Evolutionary conservation across 2,329 filamentous ascomycete species (phyloP), one percentile per base, ranked within the genome.

Genomic region (Trichoderma sp.): DNA sequence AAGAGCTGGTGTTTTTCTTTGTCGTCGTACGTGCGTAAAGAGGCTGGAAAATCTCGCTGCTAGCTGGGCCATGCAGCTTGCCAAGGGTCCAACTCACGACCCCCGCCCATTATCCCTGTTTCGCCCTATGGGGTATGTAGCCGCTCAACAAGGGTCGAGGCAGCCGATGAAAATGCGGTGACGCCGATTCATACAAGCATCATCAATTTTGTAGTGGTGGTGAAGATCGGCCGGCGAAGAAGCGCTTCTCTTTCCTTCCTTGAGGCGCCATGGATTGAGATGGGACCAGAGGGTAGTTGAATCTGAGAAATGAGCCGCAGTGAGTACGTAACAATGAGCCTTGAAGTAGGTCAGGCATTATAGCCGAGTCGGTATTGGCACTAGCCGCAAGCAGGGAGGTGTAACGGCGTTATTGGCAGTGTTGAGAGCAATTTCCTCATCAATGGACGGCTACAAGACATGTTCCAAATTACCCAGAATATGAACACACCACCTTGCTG

Each of bases 101-200:
- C 63, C 60, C 71, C 71, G 71, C 71, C 33, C 27, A 6, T 38
- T 27, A 67, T 67, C 71, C 62, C 59, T 74, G 71, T 66, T 67
- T 33, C 24, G 71, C 27, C 71, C 71, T 66, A 67, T 74, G 71
- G 71, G 71, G 71, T 31, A 9, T 27, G 62, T 45, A 66, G 24
- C 71, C 71, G 31, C 53, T n/a, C 5, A 33, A 16, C 71, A 53
- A 65, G 71, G 71, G 63, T 60, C 16, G 56, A 31, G 69, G 56
- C 41, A n/a, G 38, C 29, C 60, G 41, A 38, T 72, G 60, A 73
- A 73, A 73, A 73, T 73, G 71, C 71, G 71, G 71, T 73, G 71
- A 73, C 71, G 71, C 71, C 71, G 71, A 53, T 50, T 73, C 29
- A 56, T 56, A 27, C 29, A 68, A 11, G 31, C 21, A 24, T 6